Percentiles rank a stretch among this genome's conserved stretches.
These are phyloP conservation scores for Datura wrightii DNA, from an alignment of 257 asterid genomes.

Conservation along the genomic window DNA sequence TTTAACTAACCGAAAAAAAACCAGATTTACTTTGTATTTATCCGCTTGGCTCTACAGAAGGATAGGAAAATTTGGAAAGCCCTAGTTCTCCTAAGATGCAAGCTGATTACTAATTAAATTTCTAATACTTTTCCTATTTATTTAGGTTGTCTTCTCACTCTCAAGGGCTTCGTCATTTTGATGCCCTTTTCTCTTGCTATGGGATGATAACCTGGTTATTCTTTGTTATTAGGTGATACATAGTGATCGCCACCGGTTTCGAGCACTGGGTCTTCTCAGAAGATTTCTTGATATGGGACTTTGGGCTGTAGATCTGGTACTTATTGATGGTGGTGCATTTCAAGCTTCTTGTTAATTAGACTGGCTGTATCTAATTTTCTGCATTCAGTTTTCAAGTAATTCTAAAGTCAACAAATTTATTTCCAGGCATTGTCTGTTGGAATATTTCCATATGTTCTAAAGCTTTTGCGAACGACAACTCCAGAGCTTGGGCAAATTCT, in stretches of 20 bases:
- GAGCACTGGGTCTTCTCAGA: slow-evolving; percentile 97
- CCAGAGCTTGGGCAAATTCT: slow-evolving; percentile 96
- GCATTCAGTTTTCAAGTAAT: not conserved
- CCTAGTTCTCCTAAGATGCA: slow-evolving; percentile 5
- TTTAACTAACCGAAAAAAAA: not conserved
- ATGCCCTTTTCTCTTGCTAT: slow-evolving; percentile 23
- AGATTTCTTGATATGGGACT: slow-evolving; percentile 99
- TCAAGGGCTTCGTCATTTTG: not conserved
- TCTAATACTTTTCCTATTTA: not conserved
- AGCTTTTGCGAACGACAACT: slow-evolving; percentile 91
- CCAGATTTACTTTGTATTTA: not conserved
- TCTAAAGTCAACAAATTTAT: slow-evolving; percentile 31
- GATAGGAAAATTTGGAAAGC: not conserved
- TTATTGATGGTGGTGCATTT: slow-evolving; percentile 32
- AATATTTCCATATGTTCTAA: slow-evolving; percentile 94
- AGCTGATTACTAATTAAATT: not conserved
- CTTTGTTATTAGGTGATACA: slow-evolving; percentile 72
- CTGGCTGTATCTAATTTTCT: slow-evolving; percentile 16
- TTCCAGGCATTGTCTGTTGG: slow-evolving; percentile 94
- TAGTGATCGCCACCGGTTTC: slow-evolving; percentile 94
- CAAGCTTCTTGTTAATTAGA: slow-evolving; percentile 22
- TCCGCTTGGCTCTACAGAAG: not conserved
- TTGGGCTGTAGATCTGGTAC: slow-evolving; percentile 99
- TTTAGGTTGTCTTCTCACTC: not conserved
- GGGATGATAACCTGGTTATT: slow-evolving; percentile 18